Percentiles rank a stretch among this genome's conserved stretches.
Conservation (phyloP, 345 rosid genomes). For the Salix arbutifolia region DNA sequence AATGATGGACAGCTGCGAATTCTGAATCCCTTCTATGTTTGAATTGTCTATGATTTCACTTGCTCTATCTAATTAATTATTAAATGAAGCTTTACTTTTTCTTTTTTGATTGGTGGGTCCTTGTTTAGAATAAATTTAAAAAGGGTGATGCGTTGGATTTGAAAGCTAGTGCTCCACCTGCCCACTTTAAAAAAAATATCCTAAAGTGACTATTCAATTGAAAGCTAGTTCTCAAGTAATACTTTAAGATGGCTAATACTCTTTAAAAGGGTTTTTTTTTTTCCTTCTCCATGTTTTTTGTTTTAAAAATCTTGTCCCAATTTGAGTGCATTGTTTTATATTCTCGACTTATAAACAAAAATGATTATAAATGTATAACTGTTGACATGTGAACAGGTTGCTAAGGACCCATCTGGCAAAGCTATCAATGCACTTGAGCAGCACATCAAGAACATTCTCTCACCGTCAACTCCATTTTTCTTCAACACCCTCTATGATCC, state of each 20-base stretch:
- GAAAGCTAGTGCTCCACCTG: background rate
- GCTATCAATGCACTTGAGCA: slow-evolving; percentile 84
- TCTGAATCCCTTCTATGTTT: background rate
- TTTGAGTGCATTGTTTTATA: background rate
- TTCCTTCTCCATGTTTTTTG: background rate
- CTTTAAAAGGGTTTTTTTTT: background rate
- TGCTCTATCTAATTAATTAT: background rate
- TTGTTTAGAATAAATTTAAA: background rate
- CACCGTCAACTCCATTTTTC: slow-evolving; percentile 86
- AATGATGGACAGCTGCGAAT: slow-evolving; percentile 15
- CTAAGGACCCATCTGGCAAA: slow-evolving; percentile 78
- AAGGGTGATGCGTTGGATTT: background rate
- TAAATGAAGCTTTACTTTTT: background rate
- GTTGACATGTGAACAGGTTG: slow-evolving; percentile 49
- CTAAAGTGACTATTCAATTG: background rate
- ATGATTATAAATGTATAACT: background rate
- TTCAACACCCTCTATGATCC: slow-evolving; percentile 97
- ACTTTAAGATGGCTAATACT: background rate
- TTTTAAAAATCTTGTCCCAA: background rate
- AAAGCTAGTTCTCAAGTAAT: too few relatives aligned
- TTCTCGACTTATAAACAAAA: background rate
- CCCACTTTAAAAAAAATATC: background rate
- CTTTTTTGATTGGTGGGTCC: slow-evolving; percentile 1
- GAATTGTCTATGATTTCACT: background rate
- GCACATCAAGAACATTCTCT: slow-evolving; percentile 85